Evolutionary conservation across 106 monocot species (phyloP).

Genomic region (Vanilla planifolia): DNA sequence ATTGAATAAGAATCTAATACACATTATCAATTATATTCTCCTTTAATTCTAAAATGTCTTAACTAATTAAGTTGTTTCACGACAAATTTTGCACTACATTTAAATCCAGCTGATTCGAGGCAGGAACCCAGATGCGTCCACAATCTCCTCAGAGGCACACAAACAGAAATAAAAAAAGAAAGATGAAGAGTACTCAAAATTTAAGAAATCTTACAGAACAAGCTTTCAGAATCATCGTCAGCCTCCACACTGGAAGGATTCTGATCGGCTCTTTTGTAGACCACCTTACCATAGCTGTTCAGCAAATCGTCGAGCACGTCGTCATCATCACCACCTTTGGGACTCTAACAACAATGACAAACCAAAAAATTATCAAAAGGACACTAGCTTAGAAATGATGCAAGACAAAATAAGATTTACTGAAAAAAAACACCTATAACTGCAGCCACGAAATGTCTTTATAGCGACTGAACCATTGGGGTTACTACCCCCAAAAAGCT

Average conservation of each 20-base stretch:
- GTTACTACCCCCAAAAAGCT: not conserved
- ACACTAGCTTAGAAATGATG: not conserved
- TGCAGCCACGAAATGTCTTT: not conserved
- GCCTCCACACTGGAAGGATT: constrained; percentile 41
- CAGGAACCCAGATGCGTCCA: too few relatives aligned
- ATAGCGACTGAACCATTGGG: too few relatives aligned
- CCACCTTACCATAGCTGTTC: constrained; percentile 86
- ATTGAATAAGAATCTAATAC: too few relatives aligned
- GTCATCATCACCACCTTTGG: constrained; percentile 38
- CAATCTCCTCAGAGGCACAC: too few relatives aligned
- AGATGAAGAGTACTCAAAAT: not conserved
- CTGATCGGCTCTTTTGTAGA: constrained; percentile 46
- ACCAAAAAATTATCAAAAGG: not conserved
- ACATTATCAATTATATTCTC: too few relatives aligned
- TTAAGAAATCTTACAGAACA: constrained; percentile 52
- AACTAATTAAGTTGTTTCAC: too few relatives aligned
- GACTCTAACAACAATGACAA: constrained; percentile 10
- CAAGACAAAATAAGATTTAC: too few relatives aligned
- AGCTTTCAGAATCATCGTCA: constrained; percentile 87
- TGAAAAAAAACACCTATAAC: not conserved
- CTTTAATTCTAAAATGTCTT: too few relatives aligned
- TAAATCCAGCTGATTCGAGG: too few relatives aligned
- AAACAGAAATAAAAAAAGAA: too few relatives aligned
- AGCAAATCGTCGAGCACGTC: constrained; percentile 75
- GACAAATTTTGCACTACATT: too few relatives aligned